A percentile compares a stretch with the other conserved stretches of the same genome.
phyloP scores from a whole-genome alignment of 108 stramenopile species.

The Parmales sp. region DNA sequence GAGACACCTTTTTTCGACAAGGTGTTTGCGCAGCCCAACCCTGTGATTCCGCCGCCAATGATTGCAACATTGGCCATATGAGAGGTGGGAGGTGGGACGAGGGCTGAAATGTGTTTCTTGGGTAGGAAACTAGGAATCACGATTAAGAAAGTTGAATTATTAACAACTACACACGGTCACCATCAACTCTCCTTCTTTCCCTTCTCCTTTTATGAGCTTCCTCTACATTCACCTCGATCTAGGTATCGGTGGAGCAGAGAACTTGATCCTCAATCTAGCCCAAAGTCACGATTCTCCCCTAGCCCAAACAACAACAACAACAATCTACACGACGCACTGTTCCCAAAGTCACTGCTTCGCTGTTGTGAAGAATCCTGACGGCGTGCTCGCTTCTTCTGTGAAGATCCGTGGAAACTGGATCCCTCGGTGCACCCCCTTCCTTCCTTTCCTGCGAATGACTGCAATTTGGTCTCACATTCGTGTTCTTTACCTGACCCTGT shows the following conservation, averaged over 20 bases:
- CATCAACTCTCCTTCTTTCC: too few species aligned
- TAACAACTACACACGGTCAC: too few species aligned
- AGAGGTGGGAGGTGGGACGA: too few species aligned
- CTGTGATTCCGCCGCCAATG: slow-evolving; percentile 62
- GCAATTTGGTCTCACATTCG: slow-evolving; percentile 58
- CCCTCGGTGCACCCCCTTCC: too few species aligned
- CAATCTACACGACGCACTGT: slow-evolving; percentile 88
- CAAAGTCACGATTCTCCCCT: neutral
- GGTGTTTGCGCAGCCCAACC: slow-evolving; percentile 55
- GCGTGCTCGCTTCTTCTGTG: slow-evolving; percentile 37
- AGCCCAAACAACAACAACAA: neutral
- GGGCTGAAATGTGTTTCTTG: too few species aligned
- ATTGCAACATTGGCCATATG: slow-evolving; percentile 55
- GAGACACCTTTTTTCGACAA: slow-evolving; percentile 19
- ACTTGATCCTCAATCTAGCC: slow-evolving; percentile 31
- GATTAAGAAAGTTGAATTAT: too few species aligned
- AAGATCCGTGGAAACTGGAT: slow-evolving; percentile 60
- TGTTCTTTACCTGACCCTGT: slow-evolving; percentile 52
- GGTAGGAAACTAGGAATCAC: too few species aligned
- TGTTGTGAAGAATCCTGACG: slow-evolving; percentile 57
- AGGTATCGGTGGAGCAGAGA: slow-evolving; percentile 81
- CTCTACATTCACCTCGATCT: slow-evolving; percentile 74
- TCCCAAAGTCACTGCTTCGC: slow-evolving; percentile 81
- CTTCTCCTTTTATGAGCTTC: slow-evolving; percentile 22
- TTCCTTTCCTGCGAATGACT: slow-evolving; percentile 32